These are phyloP conservation scores for Fusarium zealandicum DNA, from an alignment of 2,329 filamentous ascomycete species.

Conservation along the genomic window DNA sequence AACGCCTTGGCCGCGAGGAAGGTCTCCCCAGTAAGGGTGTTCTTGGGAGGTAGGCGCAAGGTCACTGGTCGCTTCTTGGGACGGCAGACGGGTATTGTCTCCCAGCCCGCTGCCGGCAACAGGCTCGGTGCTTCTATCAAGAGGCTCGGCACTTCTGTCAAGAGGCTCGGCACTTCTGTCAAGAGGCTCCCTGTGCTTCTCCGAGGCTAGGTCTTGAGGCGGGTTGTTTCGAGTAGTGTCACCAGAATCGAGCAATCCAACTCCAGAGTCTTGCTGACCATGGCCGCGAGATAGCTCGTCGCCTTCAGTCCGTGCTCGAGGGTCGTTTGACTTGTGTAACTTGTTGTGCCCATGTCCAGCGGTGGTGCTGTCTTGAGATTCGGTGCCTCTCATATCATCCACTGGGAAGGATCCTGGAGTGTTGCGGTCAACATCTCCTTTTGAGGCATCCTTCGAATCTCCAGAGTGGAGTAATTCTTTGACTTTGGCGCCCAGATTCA, in stretches of 20 bases:
- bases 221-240: conserved; percentile 2
- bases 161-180: neutral
- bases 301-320: conserved; percentile 16
- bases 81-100: neutral
- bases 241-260: conserved; percentile 12
- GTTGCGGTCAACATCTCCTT: conserved; percentile 9
- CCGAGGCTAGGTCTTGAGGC: neutral
- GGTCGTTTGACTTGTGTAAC: conserved; percentile 32
- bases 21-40: conserved; percentile 33
- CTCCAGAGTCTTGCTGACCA: conserved; percentile 24
- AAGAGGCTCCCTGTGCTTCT: conserved; percentile 5
- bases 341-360: conserved; percentile 29
- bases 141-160: neutral
- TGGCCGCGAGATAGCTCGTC: conserved; percentile 2
- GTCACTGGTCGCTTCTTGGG: neutral
- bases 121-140: conserved; percentile 1
- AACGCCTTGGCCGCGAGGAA: conserved; percentile 11
- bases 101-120: neutral
- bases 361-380: conserved; percentile 7
- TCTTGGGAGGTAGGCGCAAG: conserved; percentile 7
- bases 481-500: conserved; percentile 25
- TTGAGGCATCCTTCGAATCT: conserved; percentile 10
- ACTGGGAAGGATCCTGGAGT: conserved; percentile 32
- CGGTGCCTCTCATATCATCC: conserved; percentile 23
- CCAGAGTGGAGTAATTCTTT: conserved; percentile 17